Conservation (phyloP, 139 green algal species). For the Picochlorum costavermella region DNA sequence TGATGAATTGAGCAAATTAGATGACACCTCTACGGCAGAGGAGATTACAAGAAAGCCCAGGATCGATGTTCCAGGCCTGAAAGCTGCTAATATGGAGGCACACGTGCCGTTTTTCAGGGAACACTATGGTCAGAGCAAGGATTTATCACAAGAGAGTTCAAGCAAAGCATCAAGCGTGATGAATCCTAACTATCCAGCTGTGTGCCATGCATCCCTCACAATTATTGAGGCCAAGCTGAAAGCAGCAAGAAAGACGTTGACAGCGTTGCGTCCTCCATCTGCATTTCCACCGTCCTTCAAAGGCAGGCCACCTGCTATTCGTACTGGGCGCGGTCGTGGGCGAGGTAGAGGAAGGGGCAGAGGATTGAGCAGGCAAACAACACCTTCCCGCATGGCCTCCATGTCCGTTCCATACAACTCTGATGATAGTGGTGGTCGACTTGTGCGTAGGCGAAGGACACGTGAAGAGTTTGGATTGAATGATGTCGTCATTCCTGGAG, state of each 20-base stretch:
- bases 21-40: background rate
- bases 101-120: background rate
- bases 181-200: background rate
- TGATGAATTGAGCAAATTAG: background rate
- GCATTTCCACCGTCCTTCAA: background rate
- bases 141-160: background rate
- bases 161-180: background rate
- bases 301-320: background rate
- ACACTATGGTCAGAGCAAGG: background rate
- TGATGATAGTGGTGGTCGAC: slow-evolving; percentile 1
- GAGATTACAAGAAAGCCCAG: too few relatives aligned
- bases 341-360: slow-evolving; percentile 1
- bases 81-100: background rate
- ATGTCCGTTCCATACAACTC: slow-evolving; percentile 3
- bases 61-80: too few relatives aligned
- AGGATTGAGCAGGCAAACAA: background rate
- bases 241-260: background rate
- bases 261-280: background rate
- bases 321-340: slow-evolving; percentile 1
- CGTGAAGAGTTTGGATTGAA: slow-evolving; percentile 18
- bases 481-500: slow-evolving; percentile 22
- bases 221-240: background rate
- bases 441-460: slow-evolving; percentile 13
- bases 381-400: slow-evolving; percentile 10
- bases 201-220: background rate